Conservation (phyloP, 2,329 filamentous ascomycete species). For the Elsinoe batatas region DNA sequence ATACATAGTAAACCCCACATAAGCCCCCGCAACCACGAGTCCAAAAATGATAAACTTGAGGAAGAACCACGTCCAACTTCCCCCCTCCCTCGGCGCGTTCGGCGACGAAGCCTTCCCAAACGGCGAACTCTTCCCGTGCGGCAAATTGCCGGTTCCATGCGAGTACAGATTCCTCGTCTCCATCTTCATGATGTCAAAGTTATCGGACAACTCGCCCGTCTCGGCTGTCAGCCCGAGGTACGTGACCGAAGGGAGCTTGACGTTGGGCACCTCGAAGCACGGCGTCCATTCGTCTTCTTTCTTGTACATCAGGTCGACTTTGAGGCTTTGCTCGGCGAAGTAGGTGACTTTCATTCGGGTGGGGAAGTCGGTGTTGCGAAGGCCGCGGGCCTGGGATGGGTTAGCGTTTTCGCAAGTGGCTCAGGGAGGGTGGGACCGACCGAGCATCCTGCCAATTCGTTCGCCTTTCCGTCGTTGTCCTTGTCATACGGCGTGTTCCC, state of each 20-base stretch:
- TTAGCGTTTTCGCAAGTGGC: neutral
- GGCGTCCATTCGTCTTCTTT: conserved; percentile 74
- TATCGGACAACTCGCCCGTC: conserved; percentile 92
- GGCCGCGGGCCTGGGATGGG: conserved; percentile 57
- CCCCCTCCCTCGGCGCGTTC: conserved; percentile 35
- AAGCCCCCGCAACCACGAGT: conserved; percentile 59
- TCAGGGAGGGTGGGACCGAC: conserved; percentile 32
- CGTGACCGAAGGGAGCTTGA: conserved; percentile 64
- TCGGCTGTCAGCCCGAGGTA: conserved; percentile 66
- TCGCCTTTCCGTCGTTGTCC: conserved; percentile 84
- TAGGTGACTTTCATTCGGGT: conserved; percentile 87
- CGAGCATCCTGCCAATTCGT: conserved; percentile 89
- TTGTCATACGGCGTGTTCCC: conserved; percentile 85
- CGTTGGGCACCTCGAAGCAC: conserved; percentile 65
- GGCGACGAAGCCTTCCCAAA: conserved; percentile 46
- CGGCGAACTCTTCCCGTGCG: conserved; percentile 34
- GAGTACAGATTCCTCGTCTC: conserved; percentile 81
- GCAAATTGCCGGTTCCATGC: conserved; percentile 27
- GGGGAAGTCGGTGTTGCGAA: conserved; percentile 65
- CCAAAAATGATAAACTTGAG: conserved; percentile 75
- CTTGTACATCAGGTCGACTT: conserved; percentile 91
- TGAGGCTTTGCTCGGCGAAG: conserved; percentile 89
- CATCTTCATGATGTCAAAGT: conserved; percentile 90
- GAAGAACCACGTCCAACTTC: conserved; percentile 62
- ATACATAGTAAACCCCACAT: conserved; percentile 79